These are phyloP conservation scores for Tulasnella sp. DNA, from an alignment of 768 basidiomycete species.

Conservation along the genomic window DNA sequence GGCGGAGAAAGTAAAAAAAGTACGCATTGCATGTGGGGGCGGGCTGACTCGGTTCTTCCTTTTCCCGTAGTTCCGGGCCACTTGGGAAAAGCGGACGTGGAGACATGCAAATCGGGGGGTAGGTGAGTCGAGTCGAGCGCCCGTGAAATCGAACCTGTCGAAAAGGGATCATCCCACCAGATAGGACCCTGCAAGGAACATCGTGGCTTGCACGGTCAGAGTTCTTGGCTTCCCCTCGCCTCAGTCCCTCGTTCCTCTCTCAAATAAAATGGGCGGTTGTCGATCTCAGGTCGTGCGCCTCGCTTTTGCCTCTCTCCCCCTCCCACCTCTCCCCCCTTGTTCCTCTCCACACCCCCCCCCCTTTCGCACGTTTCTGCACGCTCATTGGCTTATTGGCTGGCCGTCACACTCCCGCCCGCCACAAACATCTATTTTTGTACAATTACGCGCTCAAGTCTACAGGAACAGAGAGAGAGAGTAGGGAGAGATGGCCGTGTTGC, in stretches of 20 bases:
- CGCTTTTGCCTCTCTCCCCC: background rate
- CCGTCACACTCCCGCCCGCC: background rate
- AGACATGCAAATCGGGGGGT: background rate
- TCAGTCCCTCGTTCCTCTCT: background rate
- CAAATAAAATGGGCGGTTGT: conserved; percentile 4
- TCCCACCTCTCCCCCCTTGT: background rate
- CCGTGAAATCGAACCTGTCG: background rate
- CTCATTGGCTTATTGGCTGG: background rate
- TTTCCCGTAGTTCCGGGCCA: background rate
- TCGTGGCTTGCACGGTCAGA: background rate
- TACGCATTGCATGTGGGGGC: background rate
- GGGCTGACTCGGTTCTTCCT: background rate
- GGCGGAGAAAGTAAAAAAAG: background rate
- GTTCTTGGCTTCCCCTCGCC: background rate
- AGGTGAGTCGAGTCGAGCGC: background rate
- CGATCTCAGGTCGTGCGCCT: background rate
- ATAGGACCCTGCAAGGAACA: background rate
- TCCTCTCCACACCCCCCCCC: background rate
- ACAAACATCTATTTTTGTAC: background rate
- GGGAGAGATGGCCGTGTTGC: background rate
- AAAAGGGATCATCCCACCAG: background rate
- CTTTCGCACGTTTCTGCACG: background rate
- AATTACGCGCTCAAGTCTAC: background rate
- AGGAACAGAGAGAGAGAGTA: background rate
- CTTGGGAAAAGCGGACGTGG: background rate